Conservation (phyloP, 2,329 filamentous ascomycete species). For the Septoria petroselini region DNA sequence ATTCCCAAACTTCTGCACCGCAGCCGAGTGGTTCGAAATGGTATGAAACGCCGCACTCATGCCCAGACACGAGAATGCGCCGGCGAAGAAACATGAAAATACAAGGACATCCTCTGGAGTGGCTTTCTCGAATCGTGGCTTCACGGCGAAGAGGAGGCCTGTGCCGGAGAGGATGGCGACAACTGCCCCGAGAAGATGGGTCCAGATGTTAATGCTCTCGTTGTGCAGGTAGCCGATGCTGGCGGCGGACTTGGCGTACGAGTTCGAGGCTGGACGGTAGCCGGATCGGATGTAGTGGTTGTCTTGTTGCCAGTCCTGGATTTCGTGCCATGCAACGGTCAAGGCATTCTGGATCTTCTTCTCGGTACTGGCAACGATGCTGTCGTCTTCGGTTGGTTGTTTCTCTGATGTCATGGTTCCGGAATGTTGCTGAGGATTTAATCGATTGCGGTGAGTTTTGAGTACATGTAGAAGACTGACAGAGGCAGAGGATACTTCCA, state of each 20-base stretch:
- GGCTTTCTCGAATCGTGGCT: slow-evolving; percentile 64
- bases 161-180: slow-evolving; percentile 53
- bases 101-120: slow-evolving; percentile 63
- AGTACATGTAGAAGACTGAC: neutral
- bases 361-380: slow-evolving; percentile 18
- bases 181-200: slow-evolving; percentile 66
- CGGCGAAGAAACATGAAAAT: slow-evolving; percentile 75
- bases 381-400: neutral
- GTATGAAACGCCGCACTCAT: slow-evolving; percentile 72
- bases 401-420: neutral
- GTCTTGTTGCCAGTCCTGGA: slow-evolving; percentile 53
- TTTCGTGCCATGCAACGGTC: slow-evolving; percentile 48
- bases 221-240: slow-evolving; percentile 65
- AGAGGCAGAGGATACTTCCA: neutral
- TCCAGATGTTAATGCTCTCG: slow-evolving; percentile 69
- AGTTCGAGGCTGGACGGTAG: slow-evolving; percentile 63
- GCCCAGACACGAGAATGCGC: slow-evolving; percentile 50
- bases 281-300: slow-evolving; percentile 67
- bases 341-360: slow-evolving; percentile 41
- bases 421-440: neutral
- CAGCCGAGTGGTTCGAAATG: slow-evolving; percentile 76
- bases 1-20: slow-evolving; percentile 79
- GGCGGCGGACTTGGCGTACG: slow-evolving; percentile 56
- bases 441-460: too few species aligned
- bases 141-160: slow-evolving; percentile 57